Percentiles rank a stretch among this genome's conserved stretches.
phyloP scores from a whole-genome alignment of 2,329 filamentous ascomycete species.

The Echinosphaeria canescens region DNA sequence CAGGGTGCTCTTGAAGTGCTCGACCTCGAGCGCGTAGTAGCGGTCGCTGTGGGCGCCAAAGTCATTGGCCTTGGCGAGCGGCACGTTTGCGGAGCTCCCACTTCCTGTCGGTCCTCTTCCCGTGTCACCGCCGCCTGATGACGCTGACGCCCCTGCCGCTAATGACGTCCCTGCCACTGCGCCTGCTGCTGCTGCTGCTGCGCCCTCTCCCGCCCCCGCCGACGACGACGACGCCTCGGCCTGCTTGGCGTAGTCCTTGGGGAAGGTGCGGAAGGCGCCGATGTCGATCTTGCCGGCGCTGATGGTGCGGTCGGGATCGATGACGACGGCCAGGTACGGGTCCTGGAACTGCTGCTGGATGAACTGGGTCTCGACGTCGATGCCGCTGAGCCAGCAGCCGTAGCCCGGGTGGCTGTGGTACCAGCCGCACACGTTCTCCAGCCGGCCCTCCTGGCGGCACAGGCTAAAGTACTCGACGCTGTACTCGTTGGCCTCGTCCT shows the following conservation, averaged over 20 bases:
- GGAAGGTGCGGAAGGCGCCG: slow-evolving; percentile 85
- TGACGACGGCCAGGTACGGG: slow-evolving; percentile 87
- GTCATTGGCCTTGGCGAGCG: slow-evolving; percentile 82
- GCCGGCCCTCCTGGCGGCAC: slow-evolving; percentile 52
- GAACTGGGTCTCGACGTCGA: slow-evolving; percentile 77
- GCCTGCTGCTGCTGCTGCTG: no score
- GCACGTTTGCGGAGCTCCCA: no score
- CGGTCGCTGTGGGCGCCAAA: slow-evolving; percentile 81
- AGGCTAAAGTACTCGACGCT: slow-evolving; percentile 69
- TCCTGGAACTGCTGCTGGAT: slow-evolving; percentile 74
- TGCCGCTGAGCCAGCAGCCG: slow-evolving; percentile 92
- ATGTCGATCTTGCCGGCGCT: slow-evolving; percentile 93
- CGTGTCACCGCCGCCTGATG: no score
- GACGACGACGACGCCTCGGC: not conserved
- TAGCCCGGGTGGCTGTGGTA: slow-evolving; percentile 97
- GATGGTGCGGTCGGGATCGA: slow-evolving; percentile 90
- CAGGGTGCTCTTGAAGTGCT: slow-evolving; percentile 84
- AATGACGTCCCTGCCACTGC: no score
- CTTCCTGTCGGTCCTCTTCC: no score
- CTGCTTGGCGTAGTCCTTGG: slow-evolving; percentile 42
- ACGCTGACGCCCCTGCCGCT: no score
- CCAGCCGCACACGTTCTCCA: slow-evolving; percentile 93
- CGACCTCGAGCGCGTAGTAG: slow-evolving; percentile 83
- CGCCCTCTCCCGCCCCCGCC: not conserved
- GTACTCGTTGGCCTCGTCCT: slow-evolving; percentile 92